Evolutionary conservation across 1,139 yeast genomes (phyloP), one percentile per base, ranked within the genome.

Genomic region (Saccharomycopsis phalli): DNA sequence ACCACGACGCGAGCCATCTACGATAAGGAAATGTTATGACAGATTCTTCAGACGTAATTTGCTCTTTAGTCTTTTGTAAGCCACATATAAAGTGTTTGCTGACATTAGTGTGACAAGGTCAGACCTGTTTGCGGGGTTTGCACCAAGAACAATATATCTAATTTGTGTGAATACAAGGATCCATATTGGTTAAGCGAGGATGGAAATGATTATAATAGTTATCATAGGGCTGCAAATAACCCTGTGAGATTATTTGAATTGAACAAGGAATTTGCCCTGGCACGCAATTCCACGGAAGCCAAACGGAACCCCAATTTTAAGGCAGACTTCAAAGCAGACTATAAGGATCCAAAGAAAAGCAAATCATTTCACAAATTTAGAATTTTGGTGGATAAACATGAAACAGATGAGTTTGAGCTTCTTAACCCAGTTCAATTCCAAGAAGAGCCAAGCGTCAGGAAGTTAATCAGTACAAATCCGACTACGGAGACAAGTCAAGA

Each of bases 81-180:
- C 6, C 20, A 14, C 11, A n/a, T n/a, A n/a, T 13, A 17, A 10
- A 14, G 66, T 49, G n/a, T n/a, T n/a, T n/a, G n/a, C n/a, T n/a
- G n/a, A n/a, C n/a, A n/a, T n/a, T n/a, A n/a, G n/a, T 71, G 77
- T 58, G 76, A 71, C 49, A 61, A 72, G 40, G 53, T 51, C 22
- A 56, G 70, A 44, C 77, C 77, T 1, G 50, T 59, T 31, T 71
- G 77, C 51, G 69, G 74, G 0, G 56, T 71, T 11, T 71, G 77
- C 51, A 47, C 50, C 7, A 60, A 58, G 41, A 63, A 57, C 51
- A 63, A 45, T 37, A 44, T 40, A 16, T 47, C 50, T 18, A n/a
- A 20, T 8, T 4, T 6, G 14, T 53, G 53, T 48, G 49, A 49
- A 8, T 56, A 48, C 38, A 46, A 46, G 16, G 45, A 45, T n/a